phyloP scores from a whole-genome alignment of 2,329 filamentous ascomycete species.

The Myriosclerotinia scirpicola region DNA sequence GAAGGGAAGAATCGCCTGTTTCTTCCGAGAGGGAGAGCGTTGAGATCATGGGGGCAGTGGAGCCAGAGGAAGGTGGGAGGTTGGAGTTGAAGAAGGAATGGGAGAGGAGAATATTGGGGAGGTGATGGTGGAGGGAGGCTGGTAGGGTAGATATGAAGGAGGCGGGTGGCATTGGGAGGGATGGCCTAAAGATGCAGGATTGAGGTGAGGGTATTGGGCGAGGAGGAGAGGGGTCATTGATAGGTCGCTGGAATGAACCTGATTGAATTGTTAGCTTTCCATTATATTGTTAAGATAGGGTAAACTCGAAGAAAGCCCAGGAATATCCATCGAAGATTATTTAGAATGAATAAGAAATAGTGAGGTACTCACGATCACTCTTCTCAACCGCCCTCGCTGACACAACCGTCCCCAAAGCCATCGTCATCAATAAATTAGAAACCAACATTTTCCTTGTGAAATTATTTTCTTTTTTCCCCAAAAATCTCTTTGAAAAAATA shows the following conservation, averaged over 20 bases:
- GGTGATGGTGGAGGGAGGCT: constrained; percentile 12
- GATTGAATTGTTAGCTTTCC: background rate
- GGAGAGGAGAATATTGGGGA: constrained; percentile 13
- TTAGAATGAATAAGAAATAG: background rate
- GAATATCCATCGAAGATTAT: background rate
- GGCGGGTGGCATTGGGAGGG: constrained; percentile 14
- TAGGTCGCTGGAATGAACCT: background rate
- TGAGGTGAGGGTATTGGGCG: background rate
- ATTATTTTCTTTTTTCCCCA: background rate
- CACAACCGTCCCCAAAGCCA: constrained; percentile 1
- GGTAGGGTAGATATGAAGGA: constrained; percentile 10
- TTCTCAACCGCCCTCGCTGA: constrained; percentile 19
- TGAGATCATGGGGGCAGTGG: background rate
- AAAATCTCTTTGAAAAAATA: background rate
- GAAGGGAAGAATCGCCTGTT: constrained; percentile 4
- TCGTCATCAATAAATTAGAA: constrained; percentile 1
- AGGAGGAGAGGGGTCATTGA: background rate
- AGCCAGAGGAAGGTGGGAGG: background rate
- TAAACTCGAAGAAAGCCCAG: background rate
- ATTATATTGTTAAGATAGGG: background rate
- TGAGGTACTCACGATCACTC: constrained; percentile 5
- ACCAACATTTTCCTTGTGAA: constrained; percentile 14
- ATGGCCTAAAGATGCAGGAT: constrained; percentile 20
- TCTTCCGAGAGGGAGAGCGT: constrained; percentile 18
- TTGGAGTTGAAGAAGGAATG: constrained; percentile 9